phyloP scores from a whole-genome alignment of 2,329 filamentous ascomycete species.

The Fusarium napiforme region DNA sequence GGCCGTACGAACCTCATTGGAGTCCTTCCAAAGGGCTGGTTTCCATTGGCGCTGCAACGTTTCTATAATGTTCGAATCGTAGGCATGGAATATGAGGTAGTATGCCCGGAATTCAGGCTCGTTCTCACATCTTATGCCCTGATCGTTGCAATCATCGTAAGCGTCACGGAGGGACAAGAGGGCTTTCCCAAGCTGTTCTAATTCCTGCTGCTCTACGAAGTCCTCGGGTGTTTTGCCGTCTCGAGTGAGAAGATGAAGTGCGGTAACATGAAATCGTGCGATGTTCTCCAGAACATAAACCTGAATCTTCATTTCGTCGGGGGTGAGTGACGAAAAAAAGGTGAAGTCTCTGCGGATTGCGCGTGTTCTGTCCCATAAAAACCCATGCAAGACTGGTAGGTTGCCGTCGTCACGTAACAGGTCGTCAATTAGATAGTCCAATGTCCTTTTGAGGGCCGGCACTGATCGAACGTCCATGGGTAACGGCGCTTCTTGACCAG shows the following conservation, averaged over 20 bases:
- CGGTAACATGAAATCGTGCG: conserved; percentile 72
- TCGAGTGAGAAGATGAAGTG: conserved; percentile 71
- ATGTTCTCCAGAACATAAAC: conserved; percentile 74
- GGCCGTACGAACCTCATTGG: conserved; percentile 70
- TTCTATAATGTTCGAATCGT: conserved; percentile 66
- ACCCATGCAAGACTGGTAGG: conserved; percentile 67
- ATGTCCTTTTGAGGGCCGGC: conserved; percentile 65
- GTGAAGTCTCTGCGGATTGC: conserved; percentile 76
- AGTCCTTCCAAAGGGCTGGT: conserved; percentile 63
- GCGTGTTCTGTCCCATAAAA: conserved; percentile 75
- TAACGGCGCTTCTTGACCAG: conserved; percentile 73
- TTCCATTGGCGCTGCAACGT: conserved; percentile 68
- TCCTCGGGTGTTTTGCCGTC: conserved; percentile 66
- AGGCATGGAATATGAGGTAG: conserved; percentile 70
- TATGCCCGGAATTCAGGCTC: conserved; percentile 75
- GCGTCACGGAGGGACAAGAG: conserved; percentile 72
- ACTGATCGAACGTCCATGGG: conserved; percentile 75
- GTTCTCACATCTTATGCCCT: conserved; percentile 67
- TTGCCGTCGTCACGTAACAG: conserved; percentile 66
- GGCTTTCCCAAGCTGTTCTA: conserved; percentile 74
- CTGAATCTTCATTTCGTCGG: conserved; percentile 67
- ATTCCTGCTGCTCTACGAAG: conserved; percentile 74
- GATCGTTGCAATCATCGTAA: conserved; percentile 72
- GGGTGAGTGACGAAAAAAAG: conserved; percentile 70
- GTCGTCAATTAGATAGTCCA: conserved; percentile 72